Percentiles rank a stretch among this genome's conserved stretches.
These are phyloP conservation scores for Coniosporium tulheliwenetii DNA, from an alignment of 2,329 filamentous ascomycete species.

Conservation along the genomic window DNA sequence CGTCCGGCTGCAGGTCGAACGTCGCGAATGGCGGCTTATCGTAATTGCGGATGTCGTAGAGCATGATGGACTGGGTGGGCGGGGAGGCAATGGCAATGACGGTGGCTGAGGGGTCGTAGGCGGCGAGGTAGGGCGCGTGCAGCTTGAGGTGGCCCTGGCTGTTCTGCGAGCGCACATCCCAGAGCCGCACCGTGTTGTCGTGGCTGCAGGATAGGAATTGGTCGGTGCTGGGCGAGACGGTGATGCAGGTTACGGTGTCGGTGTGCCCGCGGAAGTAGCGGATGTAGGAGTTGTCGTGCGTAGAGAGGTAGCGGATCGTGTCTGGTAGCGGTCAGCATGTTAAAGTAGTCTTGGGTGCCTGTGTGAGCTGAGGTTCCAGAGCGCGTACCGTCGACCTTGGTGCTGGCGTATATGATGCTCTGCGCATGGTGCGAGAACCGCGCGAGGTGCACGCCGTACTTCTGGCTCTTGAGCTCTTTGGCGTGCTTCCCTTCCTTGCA, in stretches of 20 bases:
- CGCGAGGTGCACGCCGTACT: slow-evolving; percentile 89
- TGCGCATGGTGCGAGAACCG: slow-evolving; percentile 86
- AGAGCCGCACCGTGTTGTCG: slow-evolving; percentile 82
- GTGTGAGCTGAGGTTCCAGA: not conserved
- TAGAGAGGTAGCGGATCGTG: slow-evolving; percentile 73
- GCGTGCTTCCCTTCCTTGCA: slow-evolving; percentile 79
- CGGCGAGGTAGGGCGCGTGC: slow-evolving; percentile 63
- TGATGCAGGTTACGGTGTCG: slow-evolving; percentile 64
- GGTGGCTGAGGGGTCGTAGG: slow-evolving; percentile 82
- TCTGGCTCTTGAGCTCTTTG: slow-evolving; percentile 84
- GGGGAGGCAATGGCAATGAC: slow-evolving; percentile 85
- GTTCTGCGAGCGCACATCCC: slow-evolving; percentile 72
- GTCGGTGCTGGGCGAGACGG: slow-evolving; percentile 74
- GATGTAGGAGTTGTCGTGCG: slow-evolving; percentile 91
- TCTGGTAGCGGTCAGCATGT: slow-evolving; percentile 29
- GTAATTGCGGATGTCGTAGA: slow-evolving; percentile 90
- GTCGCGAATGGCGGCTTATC: slow-evolving; percentile 79
- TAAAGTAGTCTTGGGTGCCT: not conserved
- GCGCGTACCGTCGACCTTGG: slow-evolving; percentile 67
- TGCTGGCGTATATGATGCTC: slow-evolving; percentile 89
- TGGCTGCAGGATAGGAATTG: slow-evolving; percentile 83
- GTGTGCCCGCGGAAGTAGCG: slow-evolving; percentile 92
- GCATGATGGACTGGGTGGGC: slow-evolving; percentile 59
- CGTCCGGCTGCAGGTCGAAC: slow-evolving; percentile 63
- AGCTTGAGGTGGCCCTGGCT: slow-evolving; percentile 69